Base-by-base conservation (phyloP, 345 rosid genomes). In the Euphorbia tirucalli region DNA sequence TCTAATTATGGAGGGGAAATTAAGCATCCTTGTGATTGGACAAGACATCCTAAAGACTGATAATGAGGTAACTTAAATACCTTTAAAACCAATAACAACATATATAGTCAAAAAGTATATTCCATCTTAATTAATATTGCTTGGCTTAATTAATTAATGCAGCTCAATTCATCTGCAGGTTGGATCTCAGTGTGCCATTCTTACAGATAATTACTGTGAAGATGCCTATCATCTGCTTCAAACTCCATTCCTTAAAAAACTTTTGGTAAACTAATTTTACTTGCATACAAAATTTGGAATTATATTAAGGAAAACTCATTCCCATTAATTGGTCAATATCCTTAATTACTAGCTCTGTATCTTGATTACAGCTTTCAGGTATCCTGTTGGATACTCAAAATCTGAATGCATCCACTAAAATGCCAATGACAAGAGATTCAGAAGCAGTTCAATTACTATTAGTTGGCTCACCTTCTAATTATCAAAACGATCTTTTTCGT, bases 181-280 rank as follows among this genome's bases (percentile, higher is more conserved):
- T 11, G 58, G 35, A 69, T 87, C 91, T 60, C 84, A 67, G 48
- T 89, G 89, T 80, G 82, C 93, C 18, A 69, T 81, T 74, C 87
- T 89, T 4, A 87, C 91, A 16, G 93, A 89, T 72, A 84, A 87
- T 75, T 85, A 80, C 74, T 87, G 91, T 73, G 93, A 89, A 79
- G 91, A 83, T 65, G 93, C 91, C 57, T 87, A 85, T 67, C 87
- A 89, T 74, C 77, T 87, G 69, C 88, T 89, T 30, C 81, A 85
- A 77, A 83, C 67, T 21, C 76, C 84, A 13, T 18, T 77, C 57
- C 75, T 87, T 75, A 85, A 84, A 74, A 87, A 67, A 62, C 88
- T 84, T 77, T 46, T 87, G 89, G 89, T 87, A 80, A 69, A 61
- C 59, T 69, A 46, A 15, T 46, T n/a, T n/a, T n/a, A n/a, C n/a